These are phyloP conservation scores for Guadua angustifolia DNA, from an alignment of 176 grass and related monocot genomes.

Conservation along the genomic window DNA sequence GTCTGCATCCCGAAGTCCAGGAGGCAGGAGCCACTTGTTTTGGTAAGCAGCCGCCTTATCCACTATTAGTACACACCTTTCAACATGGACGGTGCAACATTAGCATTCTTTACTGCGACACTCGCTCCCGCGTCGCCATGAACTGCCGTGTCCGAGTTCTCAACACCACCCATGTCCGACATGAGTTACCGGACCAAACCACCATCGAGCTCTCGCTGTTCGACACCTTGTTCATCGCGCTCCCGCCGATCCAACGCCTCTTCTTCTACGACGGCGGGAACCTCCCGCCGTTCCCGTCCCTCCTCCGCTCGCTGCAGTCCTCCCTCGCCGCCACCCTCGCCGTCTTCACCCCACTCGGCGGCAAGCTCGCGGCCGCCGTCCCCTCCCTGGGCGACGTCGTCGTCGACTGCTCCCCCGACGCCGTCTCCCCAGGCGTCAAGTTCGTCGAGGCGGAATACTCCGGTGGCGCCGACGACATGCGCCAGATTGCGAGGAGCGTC, in stretches of 20 bases:
- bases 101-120: too few relatives aligned
- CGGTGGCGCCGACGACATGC: constrained; percentile 30
- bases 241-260: constrained; percentile 8
- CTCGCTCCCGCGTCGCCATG: not conserved
- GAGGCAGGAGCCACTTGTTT: too few relatives aligned
- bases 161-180: constrained; percentile 20
- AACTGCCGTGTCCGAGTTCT: constrained; percentile 17
- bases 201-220: constrained; percentile 31
- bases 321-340: constrained; percentile 40
- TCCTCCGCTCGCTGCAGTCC: not conserved
- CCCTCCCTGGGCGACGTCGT: not conserved
- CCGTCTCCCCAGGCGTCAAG: constrained; percentile 16
- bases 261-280: constrained; percentile 23
- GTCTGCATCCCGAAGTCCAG: too few relatives aligned
- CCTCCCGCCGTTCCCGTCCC: not conserved
- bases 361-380: not conserved
- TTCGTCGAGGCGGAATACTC: constrained; percentile 54
- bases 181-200: not conserved
- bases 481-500: constrained; percentile 10
- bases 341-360: constrained; percentile 28
- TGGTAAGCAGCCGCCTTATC: too few relatives aligned
- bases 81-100: too few relatives aligned
- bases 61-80: too few relatives aligned
- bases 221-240: constrained; percentile 24
- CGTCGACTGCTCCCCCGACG: constrained; percentile 39